Evolutionary conservation across 352 stramenopile genomes (phyloP).

Genomic region (Elongisporangium anandrum): DNA sequence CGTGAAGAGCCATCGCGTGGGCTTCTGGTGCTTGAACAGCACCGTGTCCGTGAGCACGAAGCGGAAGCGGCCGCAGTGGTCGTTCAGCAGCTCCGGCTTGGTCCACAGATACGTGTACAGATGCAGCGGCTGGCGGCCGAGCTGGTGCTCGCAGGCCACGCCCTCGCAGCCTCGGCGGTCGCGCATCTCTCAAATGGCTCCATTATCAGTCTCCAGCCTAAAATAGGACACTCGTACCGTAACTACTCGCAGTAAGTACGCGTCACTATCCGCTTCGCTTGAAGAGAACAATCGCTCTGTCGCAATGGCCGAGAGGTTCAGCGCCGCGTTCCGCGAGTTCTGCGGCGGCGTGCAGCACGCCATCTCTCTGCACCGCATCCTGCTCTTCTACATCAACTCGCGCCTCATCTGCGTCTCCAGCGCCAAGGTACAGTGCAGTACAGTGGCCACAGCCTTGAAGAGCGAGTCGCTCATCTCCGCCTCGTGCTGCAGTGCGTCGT

Average conservation of each 20-base stretch:
- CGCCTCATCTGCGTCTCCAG: constrained; percentile 81
- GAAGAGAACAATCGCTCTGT: constrained; percentile 3
- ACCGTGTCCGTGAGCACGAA: constrained; percentile 64
- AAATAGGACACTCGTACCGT: not conserved
- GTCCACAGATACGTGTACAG: constrained; percentile 59
- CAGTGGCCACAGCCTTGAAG: not conserved
- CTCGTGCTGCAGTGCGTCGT: constrained; percentile 80
- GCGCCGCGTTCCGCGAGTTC: constrained; percentile 75
- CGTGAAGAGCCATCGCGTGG: constrained; percentile 67
- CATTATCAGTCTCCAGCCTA: not conserved
- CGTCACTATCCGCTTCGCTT: not conserved
- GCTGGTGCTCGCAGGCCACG: constrained; percentile 58
- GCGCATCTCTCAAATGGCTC: constrained; percentile 19
- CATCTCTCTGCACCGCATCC: constrained; percentile 81
- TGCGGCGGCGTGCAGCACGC: constrained; percentile 84
- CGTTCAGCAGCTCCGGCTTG: constrained; percentile 24
- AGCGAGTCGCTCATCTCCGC: not conserved
- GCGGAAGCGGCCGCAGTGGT: constrained; percentile 22
- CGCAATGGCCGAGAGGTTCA: constrained; percentile 42
- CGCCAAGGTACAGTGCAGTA: constrained; percentile 46
- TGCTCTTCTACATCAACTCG: constrained; percentile 84
- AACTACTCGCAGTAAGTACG: not conserved
- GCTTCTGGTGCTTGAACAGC: constrained; percentile 68
- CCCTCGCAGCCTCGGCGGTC: constrained; percentile 49
- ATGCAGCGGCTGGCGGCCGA: constrained; percentile 58